A percentile compares a stretch with the other conserved stretches of the same genome.
Conservation (phyloP, 805 yeast genomes). For the Maudiozyma turicensis region DNA sequence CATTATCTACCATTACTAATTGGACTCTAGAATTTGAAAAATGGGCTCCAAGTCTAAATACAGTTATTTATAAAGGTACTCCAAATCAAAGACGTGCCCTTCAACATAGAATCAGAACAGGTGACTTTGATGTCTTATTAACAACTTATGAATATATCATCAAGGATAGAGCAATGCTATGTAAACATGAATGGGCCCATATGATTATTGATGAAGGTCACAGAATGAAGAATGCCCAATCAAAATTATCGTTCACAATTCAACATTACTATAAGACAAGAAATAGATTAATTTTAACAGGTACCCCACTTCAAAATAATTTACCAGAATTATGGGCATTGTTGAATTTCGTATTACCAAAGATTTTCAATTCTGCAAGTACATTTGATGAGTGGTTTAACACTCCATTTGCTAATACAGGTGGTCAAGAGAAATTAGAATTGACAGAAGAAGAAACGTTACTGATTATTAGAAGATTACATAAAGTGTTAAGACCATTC, state of each 20-base stretch:
- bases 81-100: conserved; percentile 60
- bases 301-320: conserved; percentile 81
- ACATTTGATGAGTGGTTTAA: conserved; percentile 87
- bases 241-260: conserved; percentile 63
- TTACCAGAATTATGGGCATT: conserved; percentile 83
- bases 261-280: conserved; percentile 64
- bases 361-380: conserved; percentile 75
- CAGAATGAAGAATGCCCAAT: conserved; percentile 72
- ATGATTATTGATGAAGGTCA: conserved; percentile 91
- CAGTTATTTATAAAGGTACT: conserved; percentile 68
- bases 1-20: conserved; percentile 73
- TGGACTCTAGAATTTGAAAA: conserved; percentile 82
- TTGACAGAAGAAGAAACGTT: conserved; percentile 80
- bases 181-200: conserved; percentile 68
- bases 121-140: conserved; percentile 65
- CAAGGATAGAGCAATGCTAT: conserved; percentile 60
- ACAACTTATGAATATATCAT: conserved; percentile 79
- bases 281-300: conserved; percentile 72
- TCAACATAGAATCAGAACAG: conserved; percentile 53
- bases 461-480: conserved; percentile 74
- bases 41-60: conserved; percentile 76
- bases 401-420: conserved; percentile 80
- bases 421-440: conserved; percentile 70
- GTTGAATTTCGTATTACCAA: conserved; percentile 71
- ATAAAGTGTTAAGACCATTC: conserved; percentile 79